These are phyloP conservation scores for Arctostaphylos glauca DNA, from an alignment of 148 eudicot species.

Conservation along the genomic window DNA sequence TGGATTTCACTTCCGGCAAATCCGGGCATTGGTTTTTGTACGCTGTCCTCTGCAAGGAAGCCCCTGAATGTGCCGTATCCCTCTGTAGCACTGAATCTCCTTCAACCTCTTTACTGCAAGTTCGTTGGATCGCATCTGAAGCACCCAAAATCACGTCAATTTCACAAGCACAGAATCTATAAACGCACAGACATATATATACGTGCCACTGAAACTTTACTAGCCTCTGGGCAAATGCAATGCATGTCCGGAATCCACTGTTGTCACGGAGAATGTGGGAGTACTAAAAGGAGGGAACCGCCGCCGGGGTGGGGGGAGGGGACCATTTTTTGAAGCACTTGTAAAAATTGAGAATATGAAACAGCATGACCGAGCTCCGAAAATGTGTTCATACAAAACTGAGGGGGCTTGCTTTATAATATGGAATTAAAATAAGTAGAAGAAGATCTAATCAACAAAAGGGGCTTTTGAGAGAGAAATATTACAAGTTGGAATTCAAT, in stretches of 20 bases:
- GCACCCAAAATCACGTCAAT: constrained; percentile 9
- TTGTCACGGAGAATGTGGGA: too few species aligned
- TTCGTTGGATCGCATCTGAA: constrained; percentile 59
- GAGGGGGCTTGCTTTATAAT: neutral
- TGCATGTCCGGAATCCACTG: too few species aligned
- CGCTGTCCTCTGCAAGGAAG: constrained; percentile 63
- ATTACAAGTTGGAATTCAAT: constrained; percentile 62
- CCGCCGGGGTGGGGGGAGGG: too few species aligned
- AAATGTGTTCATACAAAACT: neutral
- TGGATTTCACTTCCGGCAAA: constrained; percentile 44
- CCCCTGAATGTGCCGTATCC: constrained; percentile 52
- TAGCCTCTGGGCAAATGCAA: neutral
- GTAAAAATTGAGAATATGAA: too few species aligned
- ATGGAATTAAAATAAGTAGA: neutral
- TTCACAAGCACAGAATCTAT: neutral
- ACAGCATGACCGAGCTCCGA: neutral
- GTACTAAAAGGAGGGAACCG: too few species aligned
- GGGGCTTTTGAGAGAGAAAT: neutral
- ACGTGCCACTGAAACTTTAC: neutral
- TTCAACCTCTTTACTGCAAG: constrained; percentile 46
- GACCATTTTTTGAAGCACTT: too few species aligned
- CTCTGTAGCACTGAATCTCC: constrained; percentile 63
- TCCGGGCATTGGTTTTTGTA: constrained; percentile 60
- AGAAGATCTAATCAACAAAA: neutral
- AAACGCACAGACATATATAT: neutral